These are phyloP conservation scores for Aspergillus caelatus DNA, from an alignment of 2,329 filamentous ascomycete genomes.

Conservation along the genomic window DNA sequence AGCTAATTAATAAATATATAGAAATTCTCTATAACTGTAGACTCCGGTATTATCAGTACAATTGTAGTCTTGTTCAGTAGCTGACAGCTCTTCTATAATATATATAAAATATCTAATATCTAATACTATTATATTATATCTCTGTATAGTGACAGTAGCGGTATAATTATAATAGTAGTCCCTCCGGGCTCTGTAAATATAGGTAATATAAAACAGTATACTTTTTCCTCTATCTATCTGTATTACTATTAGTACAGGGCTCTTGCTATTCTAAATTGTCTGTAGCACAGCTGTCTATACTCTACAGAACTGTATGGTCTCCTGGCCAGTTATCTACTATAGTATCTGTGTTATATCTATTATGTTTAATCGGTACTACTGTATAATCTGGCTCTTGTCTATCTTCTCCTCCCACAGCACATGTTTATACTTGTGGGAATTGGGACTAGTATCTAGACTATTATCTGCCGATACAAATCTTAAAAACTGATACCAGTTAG, in stretches of 20 bases:
- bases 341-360: too few relatives aligned
- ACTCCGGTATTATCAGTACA: not conserved
- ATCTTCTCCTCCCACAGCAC: too few relatives aligned
- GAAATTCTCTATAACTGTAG: not conserved
- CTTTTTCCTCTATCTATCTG: not conserved
- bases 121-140: not conserved
- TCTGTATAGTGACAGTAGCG: not conserved
- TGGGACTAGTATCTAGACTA: too few relatives aligned
- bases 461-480: too few relatives aligned
- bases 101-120: not conserved
- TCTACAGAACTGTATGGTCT: too few relatives aligned
- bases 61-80: not conserved
- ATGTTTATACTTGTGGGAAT: fast-evolving
- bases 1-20: not conserved
- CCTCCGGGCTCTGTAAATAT: not conserved
- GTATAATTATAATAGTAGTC: not conserved
- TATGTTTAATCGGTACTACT: too few relatives aligned
- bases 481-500: too few relatives aligned
- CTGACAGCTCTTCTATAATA: not conserved
- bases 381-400: too few relatives aligned
- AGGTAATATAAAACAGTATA: not conserved
- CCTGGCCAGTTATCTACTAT: too few relatives aligned
- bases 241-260: not conserved
- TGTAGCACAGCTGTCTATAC: too few relatives aligned
- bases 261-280: not conserved